These are phyloP conservation scores for Rhodotorula diobovata DNA, from an alignment of 768 basidiomycete species.

Conservation along the genomic window DNA sequence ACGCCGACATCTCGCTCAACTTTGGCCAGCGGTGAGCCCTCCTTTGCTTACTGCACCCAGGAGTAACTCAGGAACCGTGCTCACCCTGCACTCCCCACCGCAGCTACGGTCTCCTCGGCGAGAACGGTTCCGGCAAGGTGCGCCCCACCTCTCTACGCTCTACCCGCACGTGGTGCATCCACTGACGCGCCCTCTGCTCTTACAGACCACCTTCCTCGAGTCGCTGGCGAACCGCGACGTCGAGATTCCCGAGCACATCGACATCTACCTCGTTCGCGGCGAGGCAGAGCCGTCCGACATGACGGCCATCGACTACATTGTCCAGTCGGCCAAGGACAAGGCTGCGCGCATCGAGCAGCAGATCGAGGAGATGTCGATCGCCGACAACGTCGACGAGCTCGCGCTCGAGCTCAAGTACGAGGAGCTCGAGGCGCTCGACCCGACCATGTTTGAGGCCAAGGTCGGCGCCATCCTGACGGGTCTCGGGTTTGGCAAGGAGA, in stretches of 20 bases:
- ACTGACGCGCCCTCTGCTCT: not conserved
- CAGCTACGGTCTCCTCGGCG: conserved; percentile 85
- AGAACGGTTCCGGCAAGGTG: conserved; percentile 99
- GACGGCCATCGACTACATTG: conserved; percentile 96
- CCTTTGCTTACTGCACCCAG: not conserved
- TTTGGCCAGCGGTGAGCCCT: conserved; percentile 65
- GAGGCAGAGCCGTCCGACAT: conserved; percentile 92
- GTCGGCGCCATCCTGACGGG: conserved; percentile 95
- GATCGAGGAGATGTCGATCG: conserved; percentile 87
- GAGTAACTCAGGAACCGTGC: too few relatives aligned
- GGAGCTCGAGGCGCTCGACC: conserved; percentile 95
- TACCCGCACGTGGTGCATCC: not conserved
- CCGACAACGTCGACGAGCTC: conserved; percentile 79
- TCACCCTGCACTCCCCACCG: too few relatives aligned
- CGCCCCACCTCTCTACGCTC: conserved; percentile 21
- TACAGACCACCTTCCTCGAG: conserved; percentile 87
- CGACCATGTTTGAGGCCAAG: conserved; percentile 89
- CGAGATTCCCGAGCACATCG: conserved; percentile 87
- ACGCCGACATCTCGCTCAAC: conserved; percentile 70
- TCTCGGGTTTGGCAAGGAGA: conserved; percentile 79
- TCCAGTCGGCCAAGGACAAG: conserved; percentile 84
- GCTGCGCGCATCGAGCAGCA: conserved; percentile 86
- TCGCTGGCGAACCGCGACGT: conserved; percentile 94
- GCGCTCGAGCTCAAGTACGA: conserved; percentile 87
- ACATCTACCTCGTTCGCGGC: conserved; percentile 93